phyloP scores from a whole-genome alignment of 176 grass and related monocot genomes.

The Oryza glumipatula region DNA sequence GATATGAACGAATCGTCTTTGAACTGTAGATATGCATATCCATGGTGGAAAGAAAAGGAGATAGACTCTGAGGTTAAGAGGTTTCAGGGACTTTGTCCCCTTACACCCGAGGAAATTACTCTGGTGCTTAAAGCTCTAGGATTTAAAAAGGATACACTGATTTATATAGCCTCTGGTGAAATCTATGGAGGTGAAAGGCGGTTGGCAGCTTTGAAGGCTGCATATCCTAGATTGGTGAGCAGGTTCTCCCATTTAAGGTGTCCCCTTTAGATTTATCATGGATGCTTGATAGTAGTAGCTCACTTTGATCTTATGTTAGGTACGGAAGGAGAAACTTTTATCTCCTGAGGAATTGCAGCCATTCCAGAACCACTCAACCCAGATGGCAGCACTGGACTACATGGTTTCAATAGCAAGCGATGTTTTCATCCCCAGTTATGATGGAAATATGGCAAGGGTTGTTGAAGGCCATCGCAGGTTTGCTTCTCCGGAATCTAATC shows the following conservation, averaged over 20 bases:
- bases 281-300: constrained; percentile 26
- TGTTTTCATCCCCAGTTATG: constrained; percentile 96
- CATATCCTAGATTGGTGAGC: constrained; percentile 84
- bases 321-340: constrained; percentile 91
- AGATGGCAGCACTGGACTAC: constrained; percentile 98
- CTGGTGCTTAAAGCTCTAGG: constrained; percentile 80
- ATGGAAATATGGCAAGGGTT: constrained; percentile 98
- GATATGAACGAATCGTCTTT: not conserved
- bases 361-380: constrained; percentile 91
- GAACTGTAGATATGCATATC: constrained; percentile 84
- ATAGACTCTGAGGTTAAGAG: constrained; percentile 86
- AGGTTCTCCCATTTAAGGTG: not conserved
- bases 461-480: constrained; percentile 96
- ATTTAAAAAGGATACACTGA: constrained; percentile 75
- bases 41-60: constrained; percentile 99
- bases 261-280: constrained; percentile 12
- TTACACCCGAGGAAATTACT: constrained; percentile 94
- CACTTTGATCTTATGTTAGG: constrained; percentile 48
- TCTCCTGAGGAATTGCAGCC: constrained; percentile 71
- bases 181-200: constrained; percentile 92
- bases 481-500: constrained; percentile 6
- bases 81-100: constrained; percentile 88
- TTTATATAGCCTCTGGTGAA: constrained; percentile 97
- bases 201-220: constrained; percentile 65
- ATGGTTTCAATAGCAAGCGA: constrained; percentile 80